phyloP scores from a whole-genome alignment of 176 grass and related monocot species.

The Carex cristatella region DNA sequence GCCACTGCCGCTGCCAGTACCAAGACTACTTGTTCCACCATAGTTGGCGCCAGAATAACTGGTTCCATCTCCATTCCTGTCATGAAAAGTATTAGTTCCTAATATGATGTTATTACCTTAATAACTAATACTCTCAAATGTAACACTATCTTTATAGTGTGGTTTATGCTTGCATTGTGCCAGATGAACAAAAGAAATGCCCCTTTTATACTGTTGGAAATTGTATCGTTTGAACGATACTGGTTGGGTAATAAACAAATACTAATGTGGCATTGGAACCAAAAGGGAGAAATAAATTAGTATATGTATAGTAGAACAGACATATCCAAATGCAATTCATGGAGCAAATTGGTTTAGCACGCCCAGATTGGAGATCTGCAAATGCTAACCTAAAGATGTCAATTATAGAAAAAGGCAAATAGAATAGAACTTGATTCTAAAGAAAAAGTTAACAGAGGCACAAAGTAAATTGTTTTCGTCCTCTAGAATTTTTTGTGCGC shows the following conservation, averaged over 20 bases:
- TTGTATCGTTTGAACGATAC: not conserved
- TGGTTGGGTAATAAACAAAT: not conserved
- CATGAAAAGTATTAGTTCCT: not conserved
- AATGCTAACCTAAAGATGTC: not conserved
- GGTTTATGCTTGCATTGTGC: not conserved
- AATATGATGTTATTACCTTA: not conserved
- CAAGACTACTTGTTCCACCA: not conserved
- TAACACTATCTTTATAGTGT: not conserved
- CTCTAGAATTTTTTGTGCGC: not conserved
- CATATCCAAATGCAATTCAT: not conserved
- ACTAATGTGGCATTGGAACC: not conserved
- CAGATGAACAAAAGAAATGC: not conserved
- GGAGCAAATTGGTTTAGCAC: not conserved
- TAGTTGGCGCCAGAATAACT: conserved; percentile 13
- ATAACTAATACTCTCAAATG: not conserved
- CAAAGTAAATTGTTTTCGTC: not conserved
- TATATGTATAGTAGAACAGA: not conserved
- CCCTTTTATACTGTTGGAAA: too few species aligned
- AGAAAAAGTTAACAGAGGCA: not conserved
- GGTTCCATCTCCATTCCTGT: conserved; percentile 14
- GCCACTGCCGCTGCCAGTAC: not conserved
- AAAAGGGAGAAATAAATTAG: not conserved
- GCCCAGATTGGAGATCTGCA: not conserved
- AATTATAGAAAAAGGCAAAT: not conserved
- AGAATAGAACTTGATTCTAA: not conserved